Base-by-base conservation (phyloP, 495 filamentous ascomycete genomes). In the Penicillium robsamsonii region DNA sequence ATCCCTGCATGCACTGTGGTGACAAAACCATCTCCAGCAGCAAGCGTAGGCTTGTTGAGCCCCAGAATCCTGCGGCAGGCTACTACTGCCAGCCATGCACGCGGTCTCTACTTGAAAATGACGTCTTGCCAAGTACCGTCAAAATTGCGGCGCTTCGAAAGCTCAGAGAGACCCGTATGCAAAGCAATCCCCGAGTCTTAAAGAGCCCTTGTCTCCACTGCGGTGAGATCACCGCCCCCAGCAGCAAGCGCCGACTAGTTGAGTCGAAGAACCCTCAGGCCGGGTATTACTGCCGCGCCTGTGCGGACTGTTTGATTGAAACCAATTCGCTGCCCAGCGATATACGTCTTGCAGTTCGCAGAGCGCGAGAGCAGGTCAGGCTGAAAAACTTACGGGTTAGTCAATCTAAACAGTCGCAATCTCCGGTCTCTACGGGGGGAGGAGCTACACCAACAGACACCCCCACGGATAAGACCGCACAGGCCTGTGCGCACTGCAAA, bases 1-100 rank as follows among this genome's bases (percentile, higher is more conserved):
- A 46, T 8, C 52, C 52, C n/a, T 54, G 52, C 24, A 17, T 10
- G 4, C 52, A 54, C 42, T 54, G 52, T 11, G 42, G 42, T 25
- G 52, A 54, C 25, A 27, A 13, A 10, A 46, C 52, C 20, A 38
- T n/a, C 22, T 54, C 42, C 22, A 38, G 37, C 13, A 46, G 31
- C 20, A 54, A 54, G 22, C 52, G 52, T 5, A 35, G 31, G 17
- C 43, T 38, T 11, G 52, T 54, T 20, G 41, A 45, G 5, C 20
- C 42, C 1, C 42, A 15, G 9, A 45, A 54, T 30, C 43, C 52
- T 6, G 44, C 52, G 12, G 42, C 42, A 10, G 52, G 52, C 11
- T 54, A 54, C 25, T 54, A 54, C 11, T 54, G 52, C 33, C 52
- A 46, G 22, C 43, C 52, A 25, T 54, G 52, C 12, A 17, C 52